These are phyloP conservation scores for Prunella vulgaris DNA, from an alignment of 257 asterid genomes.

Conservation along the genomic window DNA sequence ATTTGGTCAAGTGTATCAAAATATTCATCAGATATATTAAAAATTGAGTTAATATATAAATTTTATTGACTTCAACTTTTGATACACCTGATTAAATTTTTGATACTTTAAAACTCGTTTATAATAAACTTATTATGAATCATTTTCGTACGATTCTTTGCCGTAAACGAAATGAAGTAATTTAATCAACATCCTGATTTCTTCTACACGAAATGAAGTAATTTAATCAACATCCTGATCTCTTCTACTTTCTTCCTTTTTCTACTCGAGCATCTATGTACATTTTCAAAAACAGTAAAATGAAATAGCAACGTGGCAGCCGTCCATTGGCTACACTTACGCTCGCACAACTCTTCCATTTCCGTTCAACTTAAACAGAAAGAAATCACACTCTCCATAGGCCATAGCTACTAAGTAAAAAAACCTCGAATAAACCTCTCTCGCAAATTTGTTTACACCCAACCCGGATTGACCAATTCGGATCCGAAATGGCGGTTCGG, in stretches of 20 bases:
- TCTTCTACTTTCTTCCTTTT: background rate
- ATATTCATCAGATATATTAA: no score
- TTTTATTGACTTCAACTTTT: no score
- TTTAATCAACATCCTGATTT: no score
- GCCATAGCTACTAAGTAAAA: background rate
- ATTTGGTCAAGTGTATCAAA: no score
- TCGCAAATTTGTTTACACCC: background rate
- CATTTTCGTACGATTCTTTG: no score
- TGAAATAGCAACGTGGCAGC: constrained; percentile 21
- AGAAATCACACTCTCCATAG: background rate
- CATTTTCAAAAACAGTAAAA: background rate
- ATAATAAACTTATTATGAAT: no score
- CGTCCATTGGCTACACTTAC: constrained; percentile 16
- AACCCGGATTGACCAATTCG: constrained; percentile 20
- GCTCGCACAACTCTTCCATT: constrained; percentile 10
- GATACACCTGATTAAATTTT: no score
- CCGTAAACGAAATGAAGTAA: no score
- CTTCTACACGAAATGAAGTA: no score
- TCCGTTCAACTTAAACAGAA: background rate
- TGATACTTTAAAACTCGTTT: no score
- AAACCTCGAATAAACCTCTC: constrained; percentile 26
- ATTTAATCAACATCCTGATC: background rate
- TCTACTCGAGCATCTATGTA: no score
- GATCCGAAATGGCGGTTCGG: constrained; percentile 75
- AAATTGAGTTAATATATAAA: no score